Conservation (phyloP, 2,329 filamentous ascomycete species). For the Apiospora malaysiana region DNA sequence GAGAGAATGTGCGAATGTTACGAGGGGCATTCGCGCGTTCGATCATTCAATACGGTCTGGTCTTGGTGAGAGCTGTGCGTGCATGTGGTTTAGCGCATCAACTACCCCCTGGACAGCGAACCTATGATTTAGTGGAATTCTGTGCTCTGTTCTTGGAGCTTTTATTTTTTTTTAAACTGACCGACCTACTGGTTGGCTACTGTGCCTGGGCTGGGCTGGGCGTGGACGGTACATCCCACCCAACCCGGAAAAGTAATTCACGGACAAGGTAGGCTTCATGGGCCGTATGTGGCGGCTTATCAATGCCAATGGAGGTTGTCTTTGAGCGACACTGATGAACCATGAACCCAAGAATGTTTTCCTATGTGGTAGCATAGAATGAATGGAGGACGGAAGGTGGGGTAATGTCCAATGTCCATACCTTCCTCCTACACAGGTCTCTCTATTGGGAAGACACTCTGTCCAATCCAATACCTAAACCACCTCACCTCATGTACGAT, state of each 20-base stretch:
- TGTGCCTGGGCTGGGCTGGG: neutral
- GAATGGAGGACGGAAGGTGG: neutral
- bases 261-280: neutral
- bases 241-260: neutral
- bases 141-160: neutral
- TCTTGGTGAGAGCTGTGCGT: constrained; percentile 16
- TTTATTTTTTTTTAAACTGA: neutral
- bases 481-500: neutral
- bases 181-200: constrained; percentile 9
- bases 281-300: constrained; percentile 7
- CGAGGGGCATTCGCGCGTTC: constrained; percentile 8
- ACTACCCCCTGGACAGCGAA: constrained; percentile 10
- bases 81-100: constrained; percentile 18
- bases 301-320: neutral
- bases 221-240: neutral
- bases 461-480: neutral
- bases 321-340: neutral
- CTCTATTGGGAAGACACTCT: neutral
- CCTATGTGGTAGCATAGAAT: neutral
- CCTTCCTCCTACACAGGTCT: neutral
- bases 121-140: constrained; percentile 18
- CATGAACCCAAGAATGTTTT: constrained; percentile 13
- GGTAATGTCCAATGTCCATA: neutral
- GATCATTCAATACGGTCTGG: constrained; percentile 9
- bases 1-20: constrained; percentile 14